phyloP scores from a whole-genome alignment of 2,329 filamentous ascomycete genomes.

The Alternaria sp. region DNA sequence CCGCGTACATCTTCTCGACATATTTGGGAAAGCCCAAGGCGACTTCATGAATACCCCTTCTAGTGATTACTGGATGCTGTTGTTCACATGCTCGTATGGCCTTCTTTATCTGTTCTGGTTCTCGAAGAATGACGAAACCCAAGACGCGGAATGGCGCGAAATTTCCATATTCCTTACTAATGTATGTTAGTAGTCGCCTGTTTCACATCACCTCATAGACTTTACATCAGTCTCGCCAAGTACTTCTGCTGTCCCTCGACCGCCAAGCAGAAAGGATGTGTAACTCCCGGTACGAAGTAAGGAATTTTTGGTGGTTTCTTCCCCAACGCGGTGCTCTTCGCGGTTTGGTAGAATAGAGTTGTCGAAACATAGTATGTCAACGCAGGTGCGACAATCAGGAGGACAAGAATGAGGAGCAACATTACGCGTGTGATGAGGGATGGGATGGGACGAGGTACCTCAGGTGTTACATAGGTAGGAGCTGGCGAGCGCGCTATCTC shows the following conservation, averaged over 20 bases:
- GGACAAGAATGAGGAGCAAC: background rate
- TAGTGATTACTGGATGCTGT: too few relatives aligned
- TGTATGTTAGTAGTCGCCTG: slow-evolving; percentile 14
- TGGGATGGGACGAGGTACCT: background rate
- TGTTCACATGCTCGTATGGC: slow-evolving; percentile 19
- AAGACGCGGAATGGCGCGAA: slow-evolving; percentile 31
- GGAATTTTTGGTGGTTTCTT: slow-evolving; percentile 32
- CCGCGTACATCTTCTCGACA: slow-evolving; percentile 7
- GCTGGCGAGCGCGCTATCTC: background rate
- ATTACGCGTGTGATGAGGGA: slow-evolving; percentile 1
- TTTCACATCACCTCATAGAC: too few relatives aligned
- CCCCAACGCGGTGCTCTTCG: background rate
- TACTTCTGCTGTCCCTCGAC: slow-evolving; percentile 30
- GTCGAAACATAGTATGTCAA: slow-evolving; percentile 24
- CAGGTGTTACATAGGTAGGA: too few relatives aligned
- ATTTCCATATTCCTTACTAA: slow-evolving; percentile 31
- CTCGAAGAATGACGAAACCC: slow-evolving; percentile 26
- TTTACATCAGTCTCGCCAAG: slow-evolving; percentile 34
- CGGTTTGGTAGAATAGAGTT: too few relatives aligned
- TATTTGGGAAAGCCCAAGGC: slow-evolving; percentile 19
- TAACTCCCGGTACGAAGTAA: too few relatives aligned
- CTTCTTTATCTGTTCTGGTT: slow-evolving; percentile 28
- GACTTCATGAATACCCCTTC: slow-evolving; percentile 19
- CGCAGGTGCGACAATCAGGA: slow-evolving; percentile 16
- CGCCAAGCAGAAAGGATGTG: too few relatives aligned